Base-by-base conservation (phyloP, 139 green algal genomes). In the Tetradesmus lagerheimii region DNA sequence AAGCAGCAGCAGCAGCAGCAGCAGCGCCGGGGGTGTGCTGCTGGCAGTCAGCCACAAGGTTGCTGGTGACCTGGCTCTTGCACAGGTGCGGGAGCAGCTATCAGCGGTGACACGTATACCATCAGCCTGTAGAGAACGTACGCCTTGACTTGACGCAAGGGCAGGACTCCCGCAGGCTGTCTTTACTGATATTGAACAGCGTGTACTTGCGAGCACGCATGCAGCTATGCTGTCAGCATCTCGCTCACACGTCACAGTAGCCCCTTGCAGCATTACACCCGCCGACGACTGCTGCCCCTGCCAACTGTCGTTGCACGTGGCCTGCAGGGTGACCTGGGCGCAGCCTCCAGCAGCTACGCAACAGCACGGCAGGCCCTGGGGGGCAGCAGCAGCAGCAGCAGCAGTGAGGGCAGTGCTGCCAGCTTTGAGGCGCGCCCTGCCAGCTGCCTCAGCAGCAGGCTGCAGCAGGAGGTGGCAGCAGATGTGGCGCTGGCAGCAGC, bases 391-490 rank as follows among this genome's bases (percentile, higher is more conserved):
- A 62, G 81, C 53, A 57, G 53, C 50, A 50, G 81, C 34, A 16
- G 16, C 64, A 31, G 64, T 1, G 16, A 31, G 23, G n/a, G n/a
- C n/a, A n/a, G 11, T 29, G 66, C 50, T 2, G 15, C 25, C 3
- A 41, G 27, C n/a, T 85, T 74, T 34, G 16, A 37, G 20, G 8
- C 41, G 43, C 43, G 41, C 39, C 41, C 43, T 29, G n/a, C 43
- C 16, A 31, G 25, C 31, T 41, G 81, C 31, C 12, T 88, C 34
- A 88, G 83, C 43, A 31, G 6, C 14, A 27, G 43, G 74, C 23
- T 83, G 25, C 67, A 47, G 74, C 85, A 82, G 34, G 85, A 89
- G 74, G 31, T 89, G 35, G n/a, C 45, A 31, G 85, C 85, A 38
- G 85, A 89, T 15, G 62, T 81, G 9, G 74, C 74, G 2, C 15